Evolutionary conservation across 352 stramenopile species (phyloP).

Genomic region (Peronosclerospora sorghi): DNA sequence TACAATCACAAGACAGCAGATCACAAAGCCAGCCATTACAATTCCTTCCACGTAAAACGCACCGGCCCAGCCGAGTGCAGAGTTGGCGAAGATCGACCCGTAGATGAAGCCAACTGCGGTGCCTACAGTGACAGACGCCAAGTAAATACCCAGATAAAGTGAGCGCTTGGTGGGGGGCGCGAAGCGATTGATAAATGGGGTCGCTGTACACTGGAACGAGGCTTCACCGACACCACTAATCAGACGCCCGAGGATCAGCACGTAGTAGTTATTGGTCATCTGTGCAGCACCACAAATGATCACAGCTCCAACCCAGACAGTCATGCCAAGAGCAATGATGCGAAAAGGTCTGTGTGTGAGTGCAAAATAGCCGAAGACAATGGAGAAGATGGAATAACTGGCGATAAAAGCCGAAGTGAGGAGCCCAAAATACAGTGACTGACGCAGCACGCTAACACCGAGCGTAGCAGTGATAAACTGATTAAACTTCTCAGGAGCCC

Average conservation of each 20-base stretch:
- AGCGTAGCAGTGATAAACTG: constrained; percentile 84
- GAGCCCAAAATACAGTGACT: constrained; percentile 79
- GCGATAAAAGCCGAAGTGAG: constrained; percentile 91
- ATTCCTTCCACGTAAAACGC: constrained; percentile 85
- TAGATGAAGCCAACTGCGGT: constrained; percentile 88
- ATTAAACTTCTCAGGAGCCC: constrained; percentile 86
- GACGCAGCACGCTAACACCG: constrained; percentile 38
- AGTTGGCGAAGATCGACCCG: constrained; percentile 52
- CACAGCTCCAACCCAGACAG: constrained; percentile 84
- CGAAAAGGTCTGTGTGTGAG: constrained; percentile 83
- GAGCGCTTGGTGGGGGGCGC: constrained; percentile 55
- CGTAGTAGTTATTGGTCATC: constrained; percentile 70
- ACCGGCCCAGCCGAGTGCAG: constrained; percentile 53
- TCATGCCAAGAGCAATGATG: constrained; percentile 84
- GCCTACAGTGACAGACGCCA: constrained; percentile 87
- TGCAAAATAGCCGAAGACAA: constrained; percentile 87
- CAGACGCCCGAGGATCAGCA: constrained; percentile 82
- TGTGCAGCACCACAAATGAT: constrained; percentile 79
- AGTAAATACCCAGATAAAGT: constrained; percentile 88
- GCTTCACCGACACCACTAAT: constrained; percentile 86
- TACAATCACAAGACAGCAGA: constrained; percentile 52
- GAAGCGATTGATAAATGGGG: constrained; percentile 88
- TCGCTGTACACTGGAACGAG: constrained; percentile 88
- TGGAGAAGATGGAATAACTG: constrained; percentile 85
- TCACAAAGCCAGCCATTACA: constrained; percentile 67